Percentiles rank a stretch among this genome's conserved stretches.
Evolutionary conservation across 139 green algal genomes (phyloP).

Genomic region (Raphidocelis subcapitata): DNA sequence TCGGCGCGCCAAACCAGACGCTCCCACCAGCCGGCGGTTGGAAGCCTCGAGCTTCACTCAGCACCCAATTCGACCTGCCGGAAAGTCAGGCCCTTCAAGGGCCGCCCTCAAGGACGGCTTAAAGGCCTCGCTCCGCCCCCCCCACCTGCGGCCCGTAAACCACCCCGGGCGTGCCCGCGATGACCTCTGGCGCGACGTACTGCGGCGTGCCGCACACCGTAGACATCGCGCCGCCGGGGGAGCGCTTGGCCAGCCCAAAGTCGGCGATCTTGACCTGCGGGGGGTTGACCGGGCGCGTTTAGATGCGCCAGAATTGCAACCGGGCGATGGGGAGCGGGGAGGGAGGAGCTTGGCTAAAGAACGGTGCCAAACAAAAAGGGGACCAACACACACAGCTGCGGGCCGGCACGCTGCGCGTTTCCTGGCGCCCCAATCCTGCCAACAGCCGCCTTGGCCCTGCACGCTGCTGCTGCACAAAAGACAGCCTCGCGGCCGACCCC

Average conservation of each 20-base stretch:
- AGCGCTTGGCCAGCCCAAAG: constrained; percentile 88
- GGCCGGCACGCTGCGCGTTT: background rate
- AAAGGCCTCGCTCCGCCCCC: too few relatives aligned
- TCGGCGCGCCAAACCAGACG: too few relatives aligned
- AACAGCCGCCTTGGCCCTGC: background rate
- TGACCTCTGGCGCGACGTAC: constrained; percentile 95
- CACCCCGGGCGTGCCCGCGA: constrained; percentile 40
- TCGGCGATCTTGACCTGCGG: constrained; percentile 68
- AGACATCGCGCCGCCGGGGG: constrained; percentile 48
- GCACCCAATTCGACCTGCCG: too few relatives aligned
- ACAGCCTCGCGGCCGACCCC: too few relatives aligned
- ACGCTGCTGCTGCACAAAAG: too few relatives aligned
- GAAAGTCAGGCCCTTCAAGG: background rate
- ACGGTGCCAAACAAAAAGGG: background rate
- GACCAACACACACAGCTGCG: background rate
- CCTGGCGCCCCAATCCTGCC: background rate
- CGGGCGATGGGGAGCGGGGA: too few relatives aligned
- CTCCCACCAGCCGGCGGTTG: too few relatives aligned
- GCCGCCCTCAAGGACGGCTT: too few relatives aligned
- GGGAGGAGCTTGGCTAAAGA: too few relatives aligned
- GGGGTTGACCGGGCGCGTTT: background rate
- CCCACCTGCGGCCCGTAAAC: constrained; percentile 44
- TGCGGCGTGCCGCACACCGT: constrained; percentile 89
- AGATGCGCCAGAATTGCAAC: background rate
- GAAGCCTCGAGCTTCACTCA: too few relatives aligned